Evolutionary conservation across 2,329 filamentous ascomycete genomes (phyloP), one percentile per base, ranked within the genome.

Genomic region (Elsinoe necatrix): DNA sequence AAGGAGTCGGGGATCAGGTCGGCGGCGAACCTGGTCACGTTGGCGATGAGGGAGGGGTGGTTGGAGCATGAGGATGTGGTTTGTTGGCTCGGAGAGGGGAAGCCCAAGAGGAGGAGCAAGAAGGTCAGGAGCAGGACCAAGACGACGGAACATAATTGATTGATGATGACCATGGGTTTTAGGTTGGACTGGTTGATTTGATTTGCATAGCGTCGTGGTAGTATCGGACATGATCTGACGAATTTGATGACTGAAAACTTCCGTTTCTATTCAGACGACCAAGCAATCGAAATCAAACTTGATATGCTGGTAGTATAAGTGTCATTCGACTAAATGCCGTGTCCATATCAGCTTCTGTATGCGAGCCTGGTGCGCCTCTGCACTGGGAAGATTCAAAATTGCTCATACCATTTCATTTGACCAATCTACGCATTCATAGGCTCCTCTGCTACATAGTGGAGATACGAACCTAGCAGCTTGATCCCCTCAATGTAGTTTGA

Each of bases 401-500:
- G 9, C 9, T 37, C 14, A 14, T 37, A n/a, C 34, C 14, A n/a
- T 37, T 37, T n/a, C 34, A 37, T 37, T 37, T n/a, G 34, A n/a
- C 9, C 12, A 11, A 29, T 18, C 20, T 54, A 37, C 14, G 39
- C 39, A n/a, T 8, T 34, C 67, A 78, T 83, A 37, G 88, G 84
- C 79, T 98, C 93, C 69, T 92, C 89, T 1, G 91, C 90, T 62
- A 95, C 90, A 65, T 96, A 96, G 75, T 97, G 92, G 68, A 98
- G 75, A 71, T 98, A 98, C 2, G 92, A 88, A 48, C 93, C 93
- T 58, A 98, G 75, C 61, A 98, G 75, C 82, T 98, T 98, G 66
- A 88, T 96, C 50, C 93, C 93, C 77, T 98, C 90, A 67, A 98
- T 95, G 72, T 98, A 98, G 75, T 98, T 98, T 69, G 82, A 83